Evolutionary conservation across 2,329 filamentous ascomycete species (phyloP), one percentile per base, ranked within the genome.

Genomic region (Xylaria sp.): DNA sequence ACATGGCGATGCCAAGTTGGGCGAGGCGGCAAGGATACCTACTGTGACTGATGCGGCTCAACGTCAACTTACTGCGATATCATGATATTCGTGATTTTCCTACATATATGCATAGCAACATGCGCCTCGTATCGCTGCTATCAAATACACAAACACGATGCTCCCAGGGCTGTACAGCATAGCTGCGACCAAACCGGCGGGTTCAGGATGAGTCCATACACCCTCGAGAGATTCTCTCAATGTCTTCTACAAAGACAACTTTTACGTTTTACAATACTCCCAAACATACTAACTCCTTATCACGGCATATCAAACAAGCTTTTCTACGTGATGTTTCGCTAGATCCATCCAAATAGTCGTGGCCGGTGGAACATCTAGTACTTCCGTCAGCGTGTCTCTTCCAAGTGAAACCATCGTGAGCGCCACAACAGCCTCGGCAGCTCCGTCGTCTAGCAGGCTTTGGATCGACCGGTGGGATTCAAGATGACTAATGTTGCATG

Each of bases 391-490:
- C 24, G 14, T n/a, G 9, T 53, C 24, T 27, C 27, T 50, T 42
- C 42, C 32, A 42, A 42, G 12, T 59, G 39, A 62, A 48, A 53
- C 34, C 54, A 64, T 56, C 47, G 34, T 32, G 54, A 55, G 45
- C 47, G 62, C 55, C 58, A 62, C 58, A 24, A 27, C 27, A 53
- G 57, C 63, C 61, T 68, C 66, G 54, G 34, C 24, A 34, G 53
- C 51, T 42, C 57, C 61, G 50, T 34, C 45, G 39, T 65, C 39
- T 60, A 11, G n/a, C 34, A 36, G 42, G 56, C 34, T 51, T 60
- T 61, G 65, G 65, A 57, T 68, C 47, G 32, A 36, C 61, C 66
- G 61, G 61, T 68, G 11, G 47, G 19, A 50, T 55, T 64, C 45
- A 51, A 58, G 17, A 62, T 45, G 50, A 47, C 36, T 48, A 24